phyloP scores from a whole-genome alignment of 768 basidiomycete genomes.

The Trametes sanguinea region DNA sequence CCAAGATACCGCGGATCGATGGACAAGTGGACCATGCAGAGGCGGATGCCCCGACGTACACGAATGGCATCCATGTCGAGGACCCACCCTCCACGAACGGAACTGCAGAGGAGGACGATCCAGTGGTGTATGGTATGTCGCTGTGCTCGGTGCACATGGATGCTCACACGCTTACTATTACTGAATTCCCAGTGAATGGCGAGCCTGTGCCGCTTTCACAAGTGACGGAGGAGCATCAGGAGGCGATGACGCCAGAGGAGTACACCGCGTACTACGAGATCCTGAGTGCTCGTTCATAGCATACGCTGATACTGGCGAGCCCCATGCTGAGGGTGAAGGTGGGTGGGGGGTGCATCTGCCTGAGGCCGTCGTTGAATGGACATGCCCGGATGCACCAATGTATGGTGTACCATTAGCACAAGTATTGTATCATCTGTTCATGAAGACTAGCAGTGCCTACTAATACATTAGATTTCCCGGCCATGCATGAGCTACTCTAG shows the following conservation, averaged over 20 bases:
- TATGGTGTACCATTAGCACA: conserved; percentile 12
- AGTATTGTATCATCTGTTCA: conserved; percentile 12
- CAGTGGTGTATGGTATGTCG: conserved; percentile 64
- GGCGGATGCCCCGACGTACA: conserved; percentile 9
- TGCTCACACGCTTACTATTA: neutral
- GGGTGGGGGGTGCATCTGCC: neutral
- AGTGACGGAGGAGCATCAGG: conserved; percentile 91
- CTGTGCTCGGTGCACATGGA: neutral
- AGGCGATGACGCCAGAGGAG: conserved; percentile 91
- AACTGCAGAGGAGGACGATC: conserved; percentile 47
- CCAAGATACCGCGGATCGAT: conserved; percentile 30
- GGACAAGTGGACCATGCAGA: conserved; percentile 24
- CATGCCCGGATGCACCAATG: neutral
- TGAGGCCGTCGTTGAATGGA: neutral
- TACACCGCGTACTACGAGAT: conserved; percentile 82
- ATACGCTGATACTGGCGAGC: neutral
- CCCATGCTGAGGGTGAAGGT: neutral
- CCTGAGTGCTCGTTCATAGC: conserved; percentile 24
- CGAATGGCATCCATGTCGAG: conserved; percentile 7
- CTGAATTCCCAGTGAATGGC: conserved; percentile 63
- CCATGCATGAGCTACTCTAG: neutral
- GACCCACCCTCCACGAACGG: neutral
- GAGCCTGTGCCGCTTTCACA: conserved; percentile 69
- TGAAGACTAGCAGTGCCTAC: conserved; percentile 2
- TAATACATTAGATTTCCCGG: conserved; percentile 13